Evolutionary conservation across 129 eudicot genomes (phyloP).

Genomic region (Arctium minus): DNA sequence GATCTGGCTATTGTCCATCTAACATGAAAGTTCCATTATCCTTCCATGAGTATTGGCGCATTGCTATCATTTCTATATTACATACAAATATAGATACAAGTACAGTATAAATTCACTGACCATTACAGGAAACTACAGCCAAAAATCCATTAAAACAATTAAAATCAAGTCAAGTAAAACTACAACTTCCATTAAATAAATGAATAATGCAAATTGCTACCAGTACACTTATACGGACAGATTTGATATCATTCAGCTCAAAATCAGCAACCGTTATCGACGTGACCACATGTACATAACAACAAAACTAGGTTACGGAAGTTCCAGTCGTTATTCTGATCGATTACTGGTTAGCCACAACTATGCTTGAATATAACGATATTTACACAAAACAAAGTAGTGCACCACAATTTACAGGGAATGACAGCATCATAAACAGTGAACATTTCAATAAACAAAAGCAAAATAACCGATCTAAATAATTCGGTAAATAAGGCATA

Average conservation of each 20-base stretch:
- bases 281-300: not conserved
- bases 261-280: not conserved
- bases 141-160: not conserved
- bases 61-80: not conserved
- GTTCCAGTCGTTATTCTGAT: not conserved
- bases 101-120: not conserved
- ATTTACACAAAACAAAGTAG: not conserved
- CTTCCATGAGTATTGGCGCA: not conserved
- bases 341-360: not conserved
- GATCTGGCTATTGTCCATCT: not conserved
- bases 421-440: not conserved
- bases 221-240: not conserved
- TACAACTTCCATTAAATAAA: not conserved
- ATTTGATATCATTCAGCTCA: not conserved
- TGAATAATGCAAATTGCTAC: not conserved
- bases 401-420: not conserved
- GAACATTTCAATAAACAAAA: not conserved
- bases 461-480: not conserved
- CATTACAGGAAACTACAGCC: not conserved
- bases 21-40: not conserved
- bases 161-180: not conserved
- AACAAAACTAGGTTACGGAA: not conserved
- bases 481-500: not conserved
- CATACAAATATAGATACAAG: not conserved
- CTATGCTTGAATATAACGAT: not conserved